These are phyloP conservation scores for Candida verbasci DNA, from an alignment of 805 yeast genomes.

Conservation along the genomic window DNA sequence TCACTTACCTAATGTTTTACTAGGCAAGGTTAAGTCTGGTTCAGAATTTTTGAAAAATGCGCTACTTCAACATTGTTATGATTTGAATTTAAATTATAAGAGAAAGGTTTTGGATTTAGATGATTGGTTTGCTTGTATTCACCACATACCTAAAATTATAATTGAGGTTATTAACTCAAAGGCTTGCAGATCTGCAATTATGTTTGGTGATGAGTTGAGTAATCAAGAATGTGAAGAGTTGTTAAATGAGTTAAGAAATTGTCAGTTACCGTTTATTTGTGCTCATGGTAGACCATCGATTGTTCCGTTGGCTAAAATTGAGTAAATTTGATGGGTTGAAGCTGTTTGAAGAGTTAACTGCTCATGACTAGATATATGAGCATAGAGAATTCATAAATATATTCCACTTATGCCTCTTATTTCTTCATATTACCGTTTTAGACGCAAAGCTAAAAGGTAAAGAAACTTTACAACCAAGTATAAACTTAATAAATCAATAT, in stretches of 20 bases:
- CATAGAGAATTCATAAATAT: too few species aligned
- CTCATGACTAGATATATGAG: too few species aligned
- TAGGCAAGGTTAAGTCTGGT: constrained; percentile 19
- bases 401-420: too few species aligned
- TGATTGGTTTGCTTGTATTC: constrained; percentile 18
- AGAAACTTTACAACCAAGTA: too few species aligned
- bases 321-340: too few species aligned
- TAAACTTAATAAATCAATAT: too few species aligned
- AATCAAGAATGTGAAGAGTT: constrained; percentile 41
- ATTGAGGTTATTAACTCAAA: constrained; percentile 49
- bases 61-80: constrained; percentile 42
- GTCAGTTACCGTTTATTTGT: constrained; percentile 68
- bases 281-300: constrained; percentile 84
- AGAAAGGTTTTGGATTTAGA: constrained; percentile 34
- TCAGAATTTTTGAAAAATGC: constrained; percentile 28
- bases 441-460: too few species aligned
- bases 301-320: constrained; percentile 39
- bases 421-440: too few species aligned
- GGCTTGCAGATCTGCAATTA: constrained; percentile 68
- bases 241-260: constrained; percentile 38
- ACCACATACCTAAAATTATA: constrained; percentile 46
- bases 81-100: constrained; percentile 32
- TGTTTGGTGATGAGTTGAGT: constrained; percentile 60
- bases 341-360: too few species aligned
- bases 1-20: constrained; percentile 43